A percentile compares a stretch with the other conserved stretches of the same genome.
Conservation (phyloP, 2,329 filamentous ascomycete species). For the Aphanocladium album region DNA sequence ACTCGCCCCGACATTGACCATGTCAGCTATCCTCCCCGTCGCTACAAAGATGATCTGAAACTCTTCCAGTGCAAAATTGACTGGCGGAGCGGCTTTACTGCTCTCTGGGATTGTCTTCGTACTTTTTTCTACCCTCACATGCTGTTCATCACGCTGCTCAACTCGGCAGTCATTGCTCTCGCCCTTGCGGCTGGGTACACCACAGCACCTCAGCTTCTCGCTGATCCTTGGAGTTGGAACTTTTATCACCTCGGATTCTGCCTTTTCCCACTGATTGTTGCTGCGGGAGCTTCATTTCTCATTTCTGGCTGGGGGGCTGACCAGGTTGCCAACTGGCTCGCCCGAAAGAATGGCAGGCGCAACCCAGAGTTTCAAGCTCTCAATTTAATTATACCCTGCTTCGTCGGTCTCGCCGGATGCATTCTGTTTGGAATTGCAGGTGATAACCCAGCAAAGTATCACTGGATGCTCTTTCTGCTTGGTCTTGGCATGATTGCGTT, state of each 20-base stretch:
- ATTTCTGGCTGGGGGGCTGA: conserved; percentile 27
- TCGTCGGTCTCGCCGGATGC: conserved; percentile 23
- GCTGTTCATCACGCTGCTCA: conserved; percentile 27
- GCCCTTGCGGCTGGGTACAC: conserved; percentile 21
- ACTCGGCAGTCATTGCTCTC: conserved; percentile 26
- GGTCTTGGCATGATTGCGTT: conserved; percentile 25
- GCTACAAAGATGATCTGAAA: conserved; percentile 27
- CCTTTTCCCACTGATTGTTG: conserved; percentile 21
- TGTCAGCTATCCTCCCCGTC: conserved; percentile 21
- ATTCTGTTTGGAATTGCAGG: conserved; percentile 28
- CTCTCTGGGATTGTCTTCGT: conserved; percentile 23
- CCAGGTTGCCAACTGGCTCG: conserved; percentile 23
- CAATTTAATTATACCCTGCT: conserved; percentile 26
- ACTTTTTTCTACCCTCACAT: conserved; percentile 30
- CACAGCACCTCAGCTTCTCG: conserved; percentile 21
- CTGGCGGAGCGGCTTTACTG: conserved; percentile 21
- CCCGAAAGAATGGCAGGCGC: conserved; percentile 24
- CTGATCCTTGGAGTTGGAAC: conserved; percentile 24
- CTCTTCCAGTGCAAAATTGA: conserved; percentile 27
- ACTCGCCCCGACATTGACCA: conserved; percentile 25
- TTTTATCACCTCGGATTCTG: conserved; percentile 25
- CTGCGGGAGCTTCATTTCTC: conserved; percentile 18
- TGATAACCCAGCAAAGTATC: conserved; percentile 17
- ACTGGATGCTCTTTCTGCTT: conserved; percentile 24
- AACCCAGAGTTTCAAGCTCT: conserved; percentile 30